phyloP scores from a whole-genome alignment of 371 early-diverging fungal genomes.

The Cokeromyces recurvatus region DNA sequence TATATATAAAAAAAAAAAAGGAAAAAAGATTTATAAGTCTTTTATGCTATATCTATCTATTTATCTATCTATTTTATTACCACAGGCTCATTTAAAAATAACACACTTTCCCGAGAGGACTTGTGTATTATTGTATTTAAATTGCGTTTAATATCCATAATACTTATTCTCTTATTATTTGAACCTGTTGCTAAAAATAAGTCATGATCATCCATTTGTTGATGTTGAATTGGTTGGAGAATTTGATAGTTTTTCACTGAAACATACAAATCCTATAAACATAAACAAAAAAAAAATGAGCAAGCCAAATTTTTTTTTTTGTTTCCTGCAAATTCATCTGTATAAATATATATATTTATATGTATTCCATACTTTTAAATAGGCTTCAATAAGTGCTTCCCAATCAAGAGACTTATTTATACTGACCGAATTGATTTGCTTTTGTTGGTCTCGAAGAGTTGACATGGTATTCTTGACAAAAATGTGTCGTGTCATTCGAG shows the following conservation, averaged over 20 bases:
- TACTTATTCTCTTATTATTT: conserved; percentile 19
- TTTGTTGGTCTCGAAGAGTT: no score
- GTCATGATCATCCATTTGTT: neutral
- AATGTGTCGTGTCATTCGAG: conserved; percentile 54
- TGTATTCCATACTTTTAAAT: conserved; percentile 32
- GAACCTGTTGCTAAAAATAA: no score
- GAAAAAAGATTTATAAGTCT: no score
- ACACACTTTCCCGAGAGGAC: conserved; percentile 26
- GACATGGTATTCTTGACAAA: conserved; percentile 62
- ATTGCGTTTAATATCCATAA: conserved; percentile 27
- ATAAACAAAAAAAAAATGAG: neutral
- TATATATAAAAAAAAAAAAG: neutral
- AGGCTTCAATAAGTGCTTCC: conserved; percentile 40
- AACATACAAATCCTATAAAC: conserved; percentile 61
- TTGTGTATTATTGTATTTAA: conserved; percentile 29
- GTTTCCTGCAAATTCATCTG: no score
- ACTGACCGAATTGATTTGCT: neutral
- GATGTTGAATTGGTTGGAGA: conserved; percentile 49
- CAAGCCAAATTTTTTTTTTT: neutral
- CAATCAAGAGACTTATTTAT: conserved; percentile 22
- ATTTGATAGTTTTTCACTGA: conserved; percentile 76
- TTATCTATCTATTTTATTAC: conserved; percentile 9
- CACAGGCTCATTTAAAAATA: conserved; percentile 22
- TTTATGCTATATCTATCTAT: neutral
- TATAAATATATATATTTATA: no score